These are phyloP conservation scores for Sugiyamaella xylanicola DNA, from an alignment of 1,139 yeast species.

Conservation along the genomic window DNA sequence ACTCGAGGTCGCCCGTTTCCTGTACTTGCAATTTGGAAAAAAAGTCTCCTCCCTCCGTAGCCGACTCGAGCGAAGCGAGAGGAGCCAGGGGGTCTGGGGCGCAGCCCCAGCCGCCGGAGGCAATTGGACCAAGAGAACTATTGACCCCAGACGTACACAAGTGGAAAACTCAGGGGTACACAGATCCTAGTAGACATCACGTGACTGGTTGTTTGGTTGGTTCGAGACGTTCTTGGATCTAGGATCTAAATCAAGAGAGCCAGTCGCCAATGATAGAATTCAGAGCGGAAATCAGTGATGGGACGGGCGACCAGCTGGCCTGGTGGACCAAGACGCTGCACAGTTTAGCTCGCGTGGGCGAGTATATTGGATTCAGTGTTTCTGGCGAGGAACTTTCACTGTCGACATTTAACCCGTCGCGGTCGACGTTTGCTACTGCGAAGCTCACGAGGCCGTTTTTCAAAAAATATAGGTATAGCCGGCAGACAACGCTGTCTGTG, in stretches of 20 bases:
- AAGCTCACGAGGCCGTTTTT: constrained; percentile 25
- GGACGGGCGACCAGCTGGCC: constrained; percentile 4
- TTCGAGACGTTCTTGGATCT: too few species aligned
- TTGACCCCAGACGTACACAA: too few species aligned
- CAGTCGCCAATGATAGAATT: constrained; percentile 13
- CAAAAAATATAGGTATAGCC: constrained; percentile 19
- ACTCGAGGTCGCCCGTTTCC: too few species aligned
- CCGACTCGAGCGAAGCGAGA: neutral
- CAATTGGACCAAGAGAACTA: neutral
- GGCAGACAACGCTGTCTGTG: neutral
- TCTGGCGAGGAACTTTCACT: constrained; percentile 20
- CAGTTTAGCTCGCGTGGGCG: constrained; percentile 28
- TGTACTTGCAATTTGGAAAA: too few species aligned
- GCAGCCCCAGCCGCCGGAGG: neutral
- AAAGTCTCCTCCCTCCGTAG: too few species aligned
- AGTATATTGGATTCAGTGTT: constrained; percentile 28
- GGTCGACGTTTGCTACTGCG: constrained; percentile 26
- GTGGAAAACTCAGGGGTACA: too few species aligned
- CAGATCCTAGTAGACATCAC: neutral
- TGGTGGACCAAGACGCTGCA: constrained; percentile 28
- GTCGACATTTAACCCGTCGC: constrained; percentile 28
- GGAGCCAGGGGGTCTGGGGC: neutral
- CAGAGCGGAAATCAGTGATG: constrained; percentile 9
- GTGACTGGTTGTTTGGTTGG: too few species aligned
- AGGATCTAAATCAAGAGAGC: too few species aligned